Evolutionary conservation across 2,329 filamentous ascomycete species (phyloP).

Genomic region (Aspergillus candidus): DNA sequence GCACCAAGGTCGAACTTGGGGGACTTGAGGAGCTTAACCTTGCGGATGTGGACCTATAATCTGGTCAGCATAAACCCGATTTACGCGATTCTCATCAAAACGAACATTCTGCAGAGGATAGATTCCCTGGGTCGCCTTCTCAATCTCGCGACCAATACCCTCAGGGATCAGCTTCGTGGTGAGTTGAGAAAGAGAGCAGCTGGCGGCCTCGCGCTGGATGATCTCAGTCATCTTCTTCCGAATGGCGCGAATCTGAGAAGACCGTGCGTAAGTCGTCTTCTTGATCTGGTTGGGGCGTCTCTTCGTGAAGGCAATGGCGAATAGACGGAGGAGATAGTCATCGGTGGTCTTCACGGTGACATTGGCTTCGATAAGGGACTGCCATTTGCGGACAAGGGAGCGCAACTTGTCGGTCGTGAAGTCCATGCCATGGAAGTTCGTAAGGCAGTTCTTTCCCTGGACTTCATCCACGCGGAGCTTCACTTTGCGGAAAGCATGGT

Average conservation of each 20-base stretch:
- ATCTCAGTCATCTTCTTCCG: slow-evolving; percentile 99
- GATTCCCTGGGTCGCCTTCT: slow-evolving; percentile 99
- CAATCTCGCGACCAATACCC: slow-evolving; percentile 98
- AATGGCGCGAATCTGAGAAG: slow-evolving; percentile 95
- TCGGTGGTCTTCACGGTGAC: slow-evolving; percentile 99
- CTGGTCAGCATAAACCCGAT: slow-evolving; percentile 27
- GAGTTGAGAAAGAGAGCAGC: slow-evolving; percentile 91
- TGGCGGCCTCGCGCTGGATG: slow-evolving; percentile 90
- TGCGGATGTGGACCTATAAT: slow-evolving; percentile 94
- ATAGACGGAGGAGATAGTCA: slow-evolving; percentile 98
- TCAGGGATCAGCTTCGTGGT: slow-evolving; percentile 98
- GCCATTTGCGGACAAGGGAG: slow-evolving; percentile 99
- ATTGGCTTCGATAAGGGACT: slow-evolving; percentile 98
- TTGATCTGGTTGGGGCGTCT: slow-evolving; percentile 98
- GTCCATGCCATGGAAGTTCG: slow-evolving; percentile 99
- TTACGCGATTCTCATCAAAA: neutral
- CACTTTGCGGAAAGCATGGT: slow-evolving; percentile 99
- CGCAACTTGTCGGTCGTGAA: slow-evolving; percentile 99
- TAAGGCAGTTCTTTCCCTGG: slow-evolving; percentile 99
- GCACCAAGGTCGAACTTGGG: slow-evolving; percentile 99
- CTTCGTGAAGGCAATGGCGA: slow-evolving; percentile 99
- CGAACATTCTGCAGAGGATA: slow-evolving; percentile 98
- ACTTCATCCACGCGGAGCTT: slow-evolving; percentile 98
- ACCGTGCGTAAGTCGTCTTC: slow-evolving; percentile 98
- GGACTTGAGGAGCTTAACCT: slow-evolving; percentile 98